phyloP scores from a whole-genome alignment of 2,329 filamentous ascomycete genomes.

The Pseudocercospora crystallina region DNA sequence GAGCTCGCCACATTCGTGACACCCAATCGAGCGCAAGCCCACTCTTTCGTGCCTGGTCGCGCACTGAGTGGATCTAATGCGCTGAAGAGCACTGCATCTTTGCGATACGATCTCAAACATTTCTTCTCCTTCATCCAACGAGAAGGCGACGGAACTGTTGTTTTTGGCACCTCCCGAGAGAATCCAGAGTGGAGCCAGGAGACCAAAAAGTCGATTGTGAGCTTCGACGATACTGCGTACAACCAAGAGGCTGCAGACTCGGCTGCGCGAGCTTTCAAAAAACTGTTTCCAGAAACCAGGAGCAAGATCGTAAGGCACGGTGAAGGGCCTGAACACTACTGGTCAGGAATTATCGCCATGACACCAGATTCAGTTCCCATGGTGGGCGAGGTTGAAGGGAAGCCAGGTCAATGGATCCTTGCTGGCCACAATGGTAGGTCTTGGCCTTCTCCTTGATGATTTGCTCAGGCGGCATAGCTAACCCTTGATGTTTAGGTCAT shows the following conservation, averaged over 20 bases:
- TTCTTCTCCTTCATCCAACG: slow-evolving; percentile 54
- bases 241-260: slow-evolving; percentile 44
- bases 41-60: slow-evolving; percentile 43
- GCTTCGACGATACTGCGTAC: slow-evolving; percentile 42
- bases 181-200: slow-evolving; percentile 37
- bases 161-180: slow-evolving; percentile 45
- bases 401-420: slow-evolving; percentile 50
- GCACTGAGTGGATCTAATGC: slow-evolving; percentile 38
- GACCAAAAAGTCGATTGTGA: slow-evolving; percentile 30
- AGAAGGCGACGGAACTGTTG: slow-evolving; percentile 43
- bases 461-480: too few species aligned
- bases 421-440: slow-evolving; percentile 49
- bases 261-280: slow-evolving; percentile 37
- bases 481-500: slow-evolving; percentile 28
- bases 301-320: slow-evolving; percentile 34
- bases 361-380: slow-evolving; percentile 48
- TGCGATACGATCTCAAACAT: slow-evolving; percentile 48
- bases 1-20: slow-evolving; percentile 39
- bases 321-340: slow-evolving; percentile 47
- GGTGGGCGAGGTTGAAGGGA: slow-evolving; percentile 43
- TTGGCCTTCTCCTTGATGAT: too few species aligned
- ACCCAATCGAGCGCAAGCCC: slow-evolving; percentile 48
- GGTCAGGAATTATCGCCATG: slow-evolving; percentile 52
- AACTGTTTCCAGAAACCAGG: slow-evolving; percentile 36
- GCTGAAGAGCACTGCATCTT: slow-evolving; percentile 45